Conservation (phyloP, 2,329 filamentous ascomycete genomes). For the Fusarium mexicanum region DNA sequence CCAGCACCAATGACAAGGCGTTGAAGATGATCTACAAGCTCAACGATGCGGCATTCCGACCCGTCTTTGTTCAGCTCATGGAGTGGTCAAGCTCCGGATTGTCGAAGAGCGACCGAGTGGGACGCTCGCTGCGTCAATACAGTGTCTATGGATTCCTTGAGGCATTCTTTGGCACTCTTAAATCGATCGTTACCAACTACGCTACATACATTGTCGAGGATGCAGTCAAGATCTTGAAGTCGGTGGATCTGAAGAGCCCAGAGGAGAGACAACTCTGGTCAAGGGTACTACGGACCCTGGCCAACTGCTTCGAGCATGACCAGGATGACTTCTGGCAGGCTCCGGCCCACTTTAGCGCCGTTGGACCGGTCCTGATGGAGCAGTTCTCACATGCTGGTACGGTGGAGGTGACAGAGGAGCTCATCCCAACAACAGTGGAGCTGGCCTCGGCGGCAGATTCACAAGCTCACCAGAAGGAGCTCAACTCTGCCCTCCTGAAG, state of each 20-base stretch:
- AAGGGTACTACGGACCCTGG: slow-evolving; percentile 75
- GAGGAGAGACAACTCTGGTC: slow-evolving; percentile 71
- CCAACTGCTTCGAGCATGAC: slow-evolving; percentile 84
- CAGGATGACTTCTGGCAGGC: slow-evolving; percentile 97
- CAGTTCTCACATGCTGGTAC: slow-evolving; percentile 67
- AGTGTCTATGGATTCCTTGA: slow-evolving; percentile 85
- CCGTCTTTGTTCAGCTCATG: slow-evolving; percentile 86
- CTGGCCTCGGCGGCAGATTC: slow-evolving; percentile 84
- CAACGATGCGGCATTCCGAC: slow-evolving; percentile 92
- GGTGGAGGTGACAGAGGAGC: slow-evolving; percentile 58
- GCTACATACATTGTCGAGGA: slow-evolving; percentile 85
- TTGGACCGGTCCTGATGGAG: slow-evolving; percentile 74
- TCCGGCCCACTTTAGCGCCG: slow-evolving; percentile 82
- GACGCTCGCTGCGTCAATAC: slow-evolving; percentile 71
- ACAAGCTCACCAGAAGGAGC: slow-evolving; percentile 87
- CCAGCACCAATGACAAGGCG: slow-evolving; percentile 72
- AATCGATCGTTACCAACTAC: slow-evolving; percentile 94
- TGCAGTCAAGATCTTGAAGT: slow-evolving; percentile 70
- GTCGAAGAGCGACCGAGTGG: slow-evolving; percentile 68
- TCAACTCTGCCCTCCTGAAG: slow-evolving; percentile 82
- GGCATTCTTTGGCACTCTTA: slow-evolving; percentile 84
- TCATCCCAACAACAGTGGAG: slow-evolving; percentile 81
- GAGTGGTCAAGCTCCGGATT: slow-evolving; percentile 77
- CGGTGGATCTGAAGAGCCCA: slow-evolving; percentile 57
- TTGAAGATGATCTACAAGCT: slow-evolving; percentile 96